Base-by-base conservation (phyloP, 257 asterid genomes). In the Striga asiatica region DNA sequence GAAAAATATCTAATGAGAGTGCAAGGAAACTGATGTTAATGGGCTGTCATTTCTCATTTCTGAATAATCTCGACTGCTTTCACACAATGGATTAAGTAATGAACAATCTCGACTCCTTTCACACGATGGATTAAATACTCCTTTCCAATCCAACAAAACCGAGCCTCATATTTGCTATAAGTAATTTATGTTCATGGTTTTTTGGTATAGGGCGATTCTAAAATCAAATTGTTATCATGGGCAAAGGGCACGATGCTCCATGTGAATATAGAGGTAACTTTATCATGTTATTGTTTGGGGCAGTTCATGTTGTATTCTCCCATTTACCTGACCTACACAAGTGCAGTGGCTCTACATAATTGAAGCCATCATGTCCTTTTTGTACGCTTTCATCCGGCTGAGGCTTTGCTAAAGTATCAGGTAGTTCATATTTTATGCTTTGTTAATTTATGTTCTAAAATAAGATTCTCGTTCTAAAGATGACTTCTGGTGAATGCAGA, bases 301-400 rank as follows among this genome's bases (percentile, higher is more conserved):
- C 50, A 6, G 62, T 81, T 72, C 78, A 80, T 70, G 35, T 74
- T 21, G 67, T 70, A 29, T 70, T 77, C 65, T 77, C 88, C 54
- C 89, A 81, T 74, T 77, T 81, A 65, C 84, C 89, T 1, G 39
- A 81, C 49, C 77, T 81, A 64, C 89, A 75, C 25, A 47, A 77
- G 67, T 75, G 82, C 78, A 67, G 53, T 60, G 61, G 75, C 84
- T 81, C 51, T 81, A 84, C 2, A 61, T 73, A 13, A 9, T 75
- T 51, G 84, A 84, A 46, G 84, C 84, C 50, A 54, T 58, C 46
- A 77, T 75, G 89, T 77, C 84, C 56, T 81, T 77, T 11, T 75
- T 72, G 14, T 81, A 81, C 50, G 66, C 88, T 54, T 70, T 72
- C 62, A 77, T 75, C 4, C 84, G 84, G 8, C 52, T 75, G 13